A percentile compares a stretch with the other conserved stretches of the same genome.
Conservation (phyloP, 140 eudicot species). For the Senecio squalidus region DNA sequence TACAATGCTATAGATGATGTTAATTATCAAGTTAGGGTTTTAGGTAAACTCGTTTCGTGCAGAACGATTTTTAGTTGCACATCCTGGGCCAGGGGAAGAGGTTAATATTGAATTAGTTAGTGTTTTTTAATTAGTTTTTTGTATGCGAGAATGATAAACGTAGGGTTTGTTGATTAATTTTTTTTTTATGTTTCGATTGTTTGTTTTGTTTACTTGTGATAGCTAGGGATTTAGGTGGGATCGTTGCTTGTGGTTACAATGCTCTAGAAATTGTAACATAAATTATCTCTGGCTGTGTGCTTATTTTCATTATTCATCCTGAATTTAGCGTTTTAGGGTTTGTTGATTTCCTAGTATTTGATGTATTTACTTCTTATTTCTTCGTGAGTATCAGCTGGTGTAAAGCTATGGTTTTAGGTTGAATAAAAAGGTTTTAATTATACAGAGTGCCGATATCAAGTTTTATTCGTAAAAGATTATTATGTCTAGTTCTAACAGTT, state of each 20-base stretch:
- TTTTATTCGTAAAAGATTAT: conserved; percentile 6
- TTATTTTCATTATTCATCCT: not conserved
- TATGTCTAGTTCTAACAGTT: not conserved
- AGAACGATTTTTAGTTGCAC: not conserved
- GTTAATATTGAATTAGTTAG: too few species aligned
- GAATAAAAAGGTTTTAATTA: not conserved
- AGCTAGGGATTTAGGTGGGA: not conserved
- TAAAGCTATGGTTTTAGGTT: conserved; percentile 18
- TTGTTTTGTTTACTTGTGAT: not conserved
- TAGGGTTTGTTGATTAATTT: not conserved
- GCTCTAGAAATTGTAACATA: not conserved
- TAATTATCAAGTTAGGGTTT: not conserved
- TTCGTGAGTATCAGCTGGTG: not conserved
- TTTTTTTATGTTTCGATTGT: not conserved
- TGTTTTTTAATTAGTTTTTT: too few species aligned
- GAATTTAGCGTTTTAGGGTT: not conserved
- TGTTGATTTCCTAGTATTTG: not conserved
- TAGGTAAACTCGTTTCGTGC: not conserved
- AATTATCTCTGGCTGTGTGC: not conserved
- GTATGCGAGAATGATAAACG: not conserved
- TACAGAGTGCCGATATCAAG: too few species aligned
- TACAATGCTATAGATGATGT: not conserved
- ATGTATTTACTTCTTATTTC: not conserved
- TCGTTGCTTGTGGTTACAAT: not conserved
- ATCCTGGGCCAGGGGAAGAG: too few species aligned